These are phyloP conservation scores for Phytophthora melonis DNA, from an alignment of 352 stramenopile genomes.

Conservation along the genomic window DNA sequence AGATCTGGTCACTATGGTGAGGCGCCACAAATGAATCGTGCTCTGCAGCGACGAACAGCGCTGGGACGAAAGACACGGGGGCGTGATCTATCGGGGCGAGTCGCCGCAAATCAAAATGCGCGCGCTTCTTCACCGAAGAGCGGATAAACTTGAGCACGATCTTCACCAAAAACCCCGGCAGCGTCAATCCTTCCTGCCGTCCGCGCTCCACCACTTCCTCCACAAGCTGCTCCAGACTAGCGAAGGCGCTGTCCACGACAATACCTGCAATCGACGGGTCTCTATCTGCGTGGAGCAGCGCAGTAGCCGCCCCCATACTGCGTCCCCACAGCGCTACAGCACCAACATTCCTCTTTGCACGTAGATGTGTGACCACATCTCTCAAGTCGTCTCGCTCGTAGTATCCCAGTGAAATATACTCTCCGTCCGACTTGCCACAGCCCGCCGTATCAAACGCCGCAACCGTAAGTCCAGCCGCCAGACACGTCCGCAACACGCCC, in stretches of 20 bases:
- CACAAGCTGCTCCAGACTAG: conserved; percentile 94
- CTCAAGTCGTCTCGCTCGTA: conserved; percentile 93
- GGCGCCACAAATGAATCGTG: conserved; percentile 96
- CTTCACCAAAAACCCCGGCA: conserved; percentile 92
- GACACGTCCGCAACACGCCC: conserved; percentile 87
- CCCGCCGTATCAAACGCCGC: conserved; percentile 98
- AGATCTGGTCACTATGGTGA: conserved; percentile 88
- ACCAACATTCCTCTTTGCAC: conserved; percentile 90
- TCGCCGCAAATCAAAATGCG: conserved; percentile 85
- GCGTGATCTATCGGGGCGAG: conserved; percentile 90
- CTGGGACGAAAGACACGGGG: conserved; percentile 95
- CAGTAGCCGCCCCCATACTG: conserved; percentile 98
- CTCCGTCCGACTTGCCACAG: conserved; percentile 95
- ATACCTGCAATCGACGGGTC: conserved; percentile 98
- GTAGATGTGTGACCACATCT: conserved; percentile 95
- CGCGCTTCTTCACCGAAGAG: conserved; percentile 92
- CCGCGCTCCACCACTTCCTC: conserved; percentile 98
- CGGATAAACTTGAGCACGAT: conserved; percentile 93
- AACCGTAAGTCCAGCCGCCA: conserved; percentile 94
- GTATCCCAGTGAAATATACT: conserved; percentile 98
- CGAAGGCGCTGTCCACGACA: conserved; percentile 98
- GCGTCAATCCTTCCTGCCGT: conserved; percentile 92
- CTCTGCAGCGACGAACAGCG: conserved; percentile 95
- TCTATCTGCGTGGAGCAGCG: conserved; percentile 96
- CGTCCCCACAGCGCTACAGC: conserved; percentile 97